These are phyloP conservation scores for Extremus antarcticus DNA, from an alignment of 495 filamentous ascomycete species.

Conservation along the genomic window DNA sequence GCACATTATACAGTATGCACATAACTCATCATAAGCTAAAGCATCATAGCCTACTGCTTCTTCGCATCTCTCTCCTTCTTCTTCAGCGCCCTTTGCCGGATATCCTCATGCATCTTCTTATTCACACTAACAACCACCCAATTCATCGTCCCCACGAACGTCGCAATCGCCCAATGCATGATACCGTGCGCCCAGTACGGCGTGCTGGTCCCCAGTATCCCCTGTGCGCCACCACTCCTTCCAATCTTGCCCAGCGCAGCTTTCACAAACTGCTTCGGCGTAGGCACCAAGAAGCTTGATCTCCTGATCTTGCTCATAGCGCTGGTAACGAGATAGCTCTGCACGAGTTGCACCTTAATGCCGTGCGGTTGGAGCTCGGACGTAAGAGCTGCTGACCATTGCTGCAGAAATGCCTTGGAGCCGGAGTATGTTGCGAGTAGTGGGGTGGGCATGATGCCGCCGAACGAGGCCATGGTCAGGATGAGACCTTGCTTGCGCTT, in stretches of 20 bases:
- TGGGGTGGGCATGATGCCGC: slow-evolving; percentile 79
- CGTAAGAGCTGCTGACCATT: slow-evolving; percentile 83
- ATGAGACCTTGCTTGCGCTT: slow-evolving; percentile 76
- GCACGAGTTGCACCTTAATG: slow-evolving; percentile 73
- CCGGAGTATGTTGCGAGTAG: slow-evolving; percentile 94
- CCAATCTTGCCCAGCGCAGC: slow-evolving; percentile 73
- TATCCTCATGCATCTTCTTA: slow-evolving; percentile 69
- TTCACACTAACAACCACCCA: slow-evolving; percentile 54
- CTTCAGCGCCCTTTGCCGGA: slow-evolving; percentile 75
- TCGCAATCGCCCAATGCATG: slow-evolving; percentile 75
- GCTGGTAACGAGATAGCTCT: slow-evolving; percentile 83
- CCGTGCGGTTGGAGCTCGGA: slow-evolving; percentile 69
- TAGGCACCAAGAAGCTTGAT: slow-evolving; percentile 65
- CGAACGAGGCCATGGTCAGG: slow-evolving; percentile 94
- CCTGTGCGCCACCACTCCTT: slow-evolving; percentile 59
- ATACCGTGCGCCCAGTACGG: slow-evolving; percentile 87
- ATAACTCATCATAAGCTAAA: too few species aligned
- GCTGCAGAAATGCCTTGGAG: slow-evolving; percentile 94
- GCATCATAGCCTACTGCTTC: slow-evolving; percentile 42
- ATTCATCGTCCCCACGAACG: slow-evolving; percentile 56
- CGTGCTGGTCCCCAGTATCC: slow-evolving; percentile 68
- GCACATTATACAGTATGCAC: too few species aligned
- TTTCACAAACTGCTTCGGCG: slow-evolving; percentile 69
- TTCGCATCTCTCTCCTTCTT: slow-evolving; percentile 78
- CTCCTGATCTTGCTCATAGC: slow-evolving; percentile 93